phyloP scores from a whole-genome alignment of 768 basidiomycete genomes.

The Calocera cornea region DNA sequence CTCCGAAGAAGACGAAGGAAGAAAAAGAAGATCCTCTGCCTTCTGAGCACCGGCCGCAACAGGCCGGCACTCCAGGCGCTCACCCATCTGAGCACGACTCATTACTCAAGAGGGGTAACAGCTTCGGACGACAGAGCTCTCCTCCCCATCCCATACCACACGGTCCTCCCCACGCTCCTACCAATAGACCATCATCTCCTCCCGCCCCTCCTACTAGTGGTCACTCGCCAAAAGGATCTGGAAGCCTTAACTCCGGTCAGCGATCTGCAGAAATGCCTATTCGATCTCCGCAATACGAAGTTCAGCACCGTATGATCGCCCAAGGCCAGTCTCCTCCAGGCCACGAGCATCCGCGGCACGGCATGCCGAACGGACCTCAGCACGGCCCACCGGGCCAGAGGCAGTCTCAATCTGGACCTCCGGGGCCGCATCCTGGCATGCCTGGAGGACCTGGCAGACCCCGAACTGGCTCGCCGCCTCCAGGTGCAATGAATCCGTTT shows the following conservation, averaged over 20 bases:
- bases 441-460: neutral
- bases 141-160: slow-evolving; percentile 1
- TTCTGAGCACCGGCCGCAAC: slow-evolving; percentile 1
- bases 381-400: neutral
- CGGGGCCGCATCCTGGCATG: neutral
- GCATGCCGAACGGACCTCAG: slow-evolving; percentile 7
- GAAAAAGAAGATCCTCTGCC: slow-evolving; percentile 25
- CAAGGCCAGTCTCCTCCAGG: slow-evolving; percentile 47
- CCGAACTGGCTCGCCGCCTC: neutral
- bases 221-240: neutral
- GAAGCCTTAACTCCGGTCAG: neutral
- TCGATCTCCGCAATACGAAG: slow-evolving; percentile 80
- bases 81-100: neutral
- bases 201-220: neutral
- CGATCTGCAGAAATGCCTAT: slow-evolving; percentile 55
- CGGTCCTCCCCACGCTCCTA: neutral
- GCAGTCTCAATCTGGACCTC: neutral
- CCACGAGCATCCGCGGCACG: slow-evolving; percentile 11
- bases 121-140: neutral
- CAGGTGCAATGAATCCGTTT: slow-evolving; percentile 6
- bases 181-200: neutral
- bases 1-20: slow-evolving; percentile 21
- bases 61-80: neutral
- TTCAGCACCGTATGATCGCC: slow-evolving; percentile 87
- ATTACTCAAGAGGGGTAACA: neutral